Base-by-base conservation (phyloP, 805 yeast genomes). In the Yarrowia sp. region DNA sequence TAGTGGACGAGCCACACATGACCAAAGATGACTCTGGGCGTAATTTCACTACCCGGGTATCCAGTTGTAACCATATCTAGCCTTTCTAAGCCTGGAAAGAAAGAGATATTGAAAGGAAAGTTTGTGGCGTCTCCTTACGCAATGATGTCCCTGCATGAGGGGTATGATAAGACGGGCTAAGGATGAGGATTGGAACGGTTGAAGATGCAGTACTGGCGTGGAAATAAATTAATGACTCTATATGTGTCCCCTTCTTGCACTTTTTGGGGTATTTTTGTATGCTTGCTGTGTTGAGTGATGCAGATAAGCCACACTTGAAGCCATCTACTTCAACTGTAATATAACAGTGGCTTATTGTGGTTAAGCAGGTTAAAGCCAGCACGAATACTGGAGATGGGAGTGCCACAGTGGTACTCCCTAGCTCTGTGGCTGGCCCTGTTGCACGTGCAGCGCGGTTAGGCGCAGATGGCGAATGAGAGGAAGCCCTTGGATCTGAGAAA, bases 101-200 rank as follows among this genome's bases (percentile, higher is more conserved):
- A 12, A 19, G 48, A 5, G 63, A 56, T 15, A 56, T 15, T 40
- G 26, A 5, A 2, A 56, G 26, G 26, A 22, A 56, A 15, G 43
- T 56, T 56, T 42, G 63, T 56, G 63, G 63, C 63, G 38, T 56
- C 48, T 16, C 61, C 22, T 56, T 56, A 22, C 48, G 48, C 63
- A 53, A 53, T 53, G 43, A 15, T 26, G 63, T 56, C 63, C 63
- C 63, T 56, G 48, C 63, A 56, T 41, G 63, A 42, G 63, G 63
- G 63, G 63, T 41, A 41, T 15, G 19, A 8, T n/a, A 8, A 7
- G 48, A 56, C 10, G 14, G 10, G 16, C 48, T 41, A 15, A 10
- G 10, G 15, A 26, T 32, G 19, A 26, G 8, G 8, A 16, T 9
- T n/a, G n/a, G 15, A 19, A 7, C 5, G 42, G 19, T 3, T 12